Evolutionary conservation across 1,139 yeast species (phyloP), one percentile per base, ranked within the genome.

Genomic region (Insectozyma bohioensis): DNA sequence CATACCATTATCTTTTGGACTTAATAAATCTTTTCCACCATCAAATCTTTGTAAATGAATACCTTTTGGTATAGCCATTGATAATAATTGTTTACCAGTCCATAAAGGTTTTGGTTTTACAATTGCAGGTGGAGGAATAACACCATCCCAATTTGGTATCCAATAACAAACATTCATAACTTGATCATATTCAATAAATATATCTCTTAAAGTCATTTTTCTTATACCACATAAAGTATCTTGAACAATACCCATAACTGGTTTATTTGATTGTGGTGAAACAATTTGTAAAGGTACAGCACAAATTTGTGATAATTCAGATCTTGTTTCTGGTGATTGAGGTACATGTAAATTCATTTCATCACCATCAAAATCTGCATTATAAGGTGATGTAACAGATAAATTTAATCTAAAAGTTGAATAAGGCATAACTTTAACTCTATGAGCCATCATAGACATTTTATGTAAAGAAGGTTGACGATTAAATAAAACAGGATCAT

Each of bases 391-490:
- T 0, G 98, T 92, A 32, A 92, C 98, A 11, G 97, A 92, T 58
- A 94, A 71, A 58, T 92, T 94, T 67, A 94, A 72, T 67, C 99
- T 81, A 71, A 94, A 94, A 0, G 99, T 92, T 4, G 97, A 90
- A 57, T 90, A 94, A 10, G 99, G 99, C 96, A 94, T 90, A 33
- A 92, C 98, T 57, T 86, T 88, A 24, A 92, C 98, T 66, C 97
- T 78, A 59, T 94, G 99, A n/a, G 97, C 95, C 98, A 94, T 94
- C 98, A 94, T 94, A 41, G 97, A 88, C 97, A 94, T 92, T 64
- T 94, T 94, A 67, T 94, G 99, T 63, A 94, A 73, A 21, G 98
- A 92, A 34, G 99, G 98, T 68, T 94, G 99, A 75, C 99, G 96
- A 60, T 92, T 92, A 72, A 92, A 92, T 52, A 92, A 75, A 20